Base-by-base conservation (phyloP, 1,139 yeast genomes). In the Taiozyma sp. region DNA sequence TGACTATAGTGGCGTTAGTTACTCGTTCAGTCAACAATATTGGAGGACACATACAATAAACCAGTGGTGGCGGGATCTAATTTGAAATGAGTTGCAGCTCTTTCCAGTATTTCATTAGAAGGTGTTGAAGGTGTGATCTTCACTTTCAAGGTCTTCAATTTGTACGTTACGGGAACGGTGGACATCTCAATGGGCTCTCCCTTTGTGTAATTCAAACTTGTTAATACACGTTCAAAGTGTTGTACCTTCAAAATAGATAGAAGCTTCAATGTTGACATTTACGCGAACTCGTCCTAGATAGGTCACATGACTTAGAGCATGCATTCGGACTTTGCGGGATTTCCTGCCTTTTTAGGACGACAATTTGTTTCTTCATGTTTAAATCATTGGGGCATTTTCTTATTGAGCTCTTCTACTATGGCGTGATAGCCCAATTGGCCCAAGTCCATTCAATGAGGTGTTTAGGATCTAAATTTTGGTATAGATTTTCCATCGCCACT, bases 1-100 rank as follows among this genome's bases (percentile, higher is more conserved):
- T 66, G 65, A 43, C 59, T 61, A 53, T 40, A 51, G 53, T 43
- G 57, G 61, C 7, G 54, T 48, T 38, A 38, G 41, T 38, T n/a
- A 10, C 4, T 9, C 24, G 7, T 30, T 38, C 40, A 29, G 14
- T 45, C 27, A 13, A 23, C 8, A 4, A 22, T 22, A 6, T 27
- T 22, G 4, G 27, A 19, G n/a, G 23, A 23, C 42, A 57, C 60
- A 46, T 46, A 57, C 57, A 54, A 60, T 27, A 58, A 45, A 3
- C 57, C 62, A 41, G 51, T 45, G 46, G 53, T 50, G 46, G 55
- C 48, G 39, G 55, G 39, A 32, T 60, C 52, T 29, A 59, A 29
- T 22, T 52, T 56, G 54, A 60, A 60, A 29, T 59, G 61, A 2
- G 48, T 45, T 10, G 55, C 50, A 0, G 56, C 58, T 16, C 46